Conservation (phyloP, 1,284 basidiomycete species). For the Tausonia pullulans region DNA sequence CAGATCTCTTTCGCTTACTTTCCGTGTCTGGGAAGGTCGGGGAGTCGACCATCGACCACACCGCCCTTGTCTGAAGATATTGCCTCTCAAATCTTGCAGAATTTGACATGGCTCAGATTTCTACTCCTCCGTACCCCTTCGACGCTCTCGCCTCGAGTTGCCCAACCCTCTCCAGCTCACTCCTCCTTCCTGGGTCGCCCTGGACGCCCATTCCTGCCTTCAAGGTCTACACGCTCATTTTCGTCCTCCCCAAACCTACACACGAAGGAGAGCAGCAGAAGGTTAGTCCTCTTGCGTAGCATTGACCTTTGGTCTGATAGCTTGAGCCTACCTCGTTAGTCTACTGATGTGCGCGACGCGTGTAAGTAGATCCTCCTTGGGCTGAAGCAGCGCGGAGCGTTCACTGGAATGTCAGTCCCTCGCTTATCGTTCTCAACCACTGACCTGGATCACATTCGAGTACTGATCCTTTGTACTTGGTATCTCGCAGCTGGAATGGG, state of each 20-base stretch:
- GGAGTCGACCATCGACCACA: too few species aligned
- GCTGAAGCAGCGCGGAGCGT: not conserved
- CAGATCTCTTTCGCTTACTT: too few species aligned
- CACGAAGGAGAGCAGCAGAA: not conserved
- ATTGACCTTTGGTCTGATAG: not conserved
- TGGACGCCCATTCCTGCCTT: not conserved
- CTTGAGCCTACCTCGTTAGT: not conserved
- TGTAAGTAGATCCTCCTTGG: not conserved
- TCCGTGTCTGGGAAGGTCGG: too few species aligned
- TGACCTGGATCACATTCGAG: not conserved
- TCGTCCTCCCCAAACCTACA: not conserved
- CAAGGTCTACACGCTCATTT: not conserved
- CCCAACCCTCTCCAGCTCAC: not conserved
- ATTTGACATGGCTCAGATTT: too few species aligned
- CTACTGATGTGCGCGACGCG: not conserved
- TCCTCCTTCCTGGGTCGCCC: not conserved
- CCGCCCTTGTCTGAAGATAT: too few species aligned
- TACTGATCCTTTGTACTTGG: not conserved
- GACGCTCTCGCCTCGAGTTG: too few species aligned
- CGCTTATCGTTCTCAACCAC: not conserved
- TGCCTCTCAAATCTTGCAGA: too few species aligned
- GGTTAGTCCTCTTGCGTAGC: not conserved
- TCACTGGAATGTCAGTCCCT: not conserved
- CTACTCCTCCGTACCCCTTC: too few species aligned
- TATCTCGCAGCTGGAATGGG: not conserved